Conservation (phyloP, 2,329 filamentous ascomycete species). For the Tympanopsis confertula region DNA sequence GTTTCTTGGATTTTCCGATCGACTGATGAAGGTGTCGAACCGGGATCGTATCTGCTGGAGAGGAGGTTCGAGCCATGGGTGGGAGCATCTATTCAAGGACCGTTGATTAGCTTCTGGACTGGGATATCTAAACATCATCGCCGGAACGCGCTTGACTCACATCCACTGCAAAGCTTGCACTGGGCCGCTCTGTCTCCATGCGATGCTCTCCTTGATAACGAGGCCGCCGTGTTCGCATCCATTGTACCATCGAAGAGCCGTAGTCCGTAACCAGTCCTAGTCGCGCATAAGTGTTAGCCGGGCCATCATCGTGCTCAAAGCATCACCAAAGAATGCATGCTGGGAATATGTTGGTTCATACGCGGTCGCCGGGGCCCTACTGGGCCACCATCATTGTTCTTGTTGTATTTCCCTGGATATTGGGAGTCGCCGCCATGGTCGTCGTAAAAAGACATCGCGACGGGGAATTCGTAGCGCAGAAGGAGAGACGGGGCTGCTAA, state of each 20-base stretch:
- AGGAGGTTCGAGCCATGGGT: conserved; percentile 40
- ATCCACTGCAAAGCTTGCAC: conserved; percentile 53
- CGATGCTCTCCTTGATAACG: conserved; percentile 39
- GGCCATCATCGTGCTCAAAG: no score
- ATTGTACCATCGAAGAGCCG: conserved; percentile 52
- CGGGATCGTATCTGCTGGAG: conserved; percentile 50
- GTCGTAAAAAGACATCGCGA: neutral
- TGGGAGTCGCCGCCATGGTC: neutral
- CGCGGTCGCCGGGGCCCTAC: neutral
- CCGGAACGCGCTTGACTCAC: no score
- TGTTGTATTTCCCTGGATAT: neutral
- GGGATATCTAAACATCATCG: no score
- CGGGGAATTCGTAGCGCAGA: no score
- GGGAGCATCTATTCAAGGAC: conserved; percentile 39
- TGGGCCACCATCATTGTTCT: neutral
- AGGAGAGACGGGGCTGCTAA: no score
- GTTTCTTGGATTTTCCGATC: conserved; percentile 59
- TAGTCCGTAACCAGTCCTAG: conserved; percentile 53
- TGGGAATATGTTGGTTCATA: no score
- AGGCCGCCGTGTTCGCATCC: conserved; percentile 49
- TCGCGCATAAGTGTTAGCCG: neutral
- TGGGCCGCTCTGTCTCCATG: conserved; percentile 42
- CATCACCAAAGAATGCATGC: no score
- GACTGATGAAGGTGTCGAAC: conserved; percentile 59
- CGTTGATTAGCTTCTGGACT: no score